These are phyloP conservation scores for Zasmidium angulare DNA, from an alignment of 2,329 filamentous ascomycete species.

Conservation along the genomic window DNA sequence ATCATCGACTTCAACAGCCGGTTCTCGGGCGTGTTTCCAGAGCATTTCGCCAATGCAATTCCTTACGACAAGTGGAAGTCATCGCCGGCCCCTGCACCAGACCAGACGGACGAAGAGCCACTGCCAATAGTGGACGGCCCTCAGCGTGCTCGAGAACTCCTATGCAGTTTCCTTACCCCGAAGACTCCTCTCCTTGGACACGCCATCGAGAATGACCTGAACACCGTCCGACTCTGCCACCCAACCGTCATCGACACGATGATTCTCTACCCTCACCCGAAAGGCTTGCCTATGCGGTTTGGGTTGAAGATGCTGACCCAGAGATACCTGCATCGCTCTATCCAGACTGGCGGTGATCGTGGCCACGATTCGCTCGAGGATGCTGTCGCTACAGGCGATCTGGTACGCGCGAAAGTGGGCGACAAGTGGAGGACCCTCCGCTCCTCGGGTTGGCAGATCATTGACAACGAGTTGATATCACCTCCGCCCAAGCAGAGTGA, in stretches of 20 bases:
- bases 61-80: slow-evolving; percentile 46
- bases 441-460: slow-evolving; percentile 65
- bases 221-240: slow-evolving; percentile 79
- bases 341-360: slow-evolving; percentile 66
- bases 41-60: slow-evolving; percentile 70
- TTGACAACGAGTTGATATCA: slow-evolving; percentile 47
- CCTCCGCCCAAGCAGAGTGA: slow-evolving; percentile 7
- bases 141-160: slow-evolving; percentile 68
- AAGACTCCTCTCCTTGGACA: slow-evolving; percentile 86
- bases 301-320: slow-evolving; percentile 74
- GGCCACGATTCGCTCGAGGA: slow-evolving; percentile 95
- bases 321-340: slow-evolving; percentile 68
- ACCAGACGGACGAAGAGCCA: slow-evolving; percentile 16
- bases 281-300: slow-evolving; percentile 73
- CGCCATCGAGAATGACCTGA: slow-evolving; percentile 93
- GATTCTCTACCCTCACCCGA: slow-evolving; percentile 75
- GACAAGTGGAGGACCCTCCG: slow-evolving; percentile 69
- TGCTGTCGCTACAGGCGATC: slow-evolving; percentile 80
- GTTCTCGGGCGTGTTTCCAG: slow-evolving; percentile 81
- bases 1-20: slow-evolving; percentile 88
- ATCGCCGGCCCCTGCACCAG: slow-evolving; percentile 16
- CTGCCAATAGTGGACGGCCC: slow-evolving; percentile 77
- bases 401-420: slow-evolving; percentile 71
- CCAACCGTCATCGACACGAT: slow-evolving; percentile 83
- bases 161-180: slow-evolving; percentile 74